Evolutionary conservation across 2,329 filamentous ascomycete species (phyloP).

Genomic region (Fusarium succisae): DNA sequence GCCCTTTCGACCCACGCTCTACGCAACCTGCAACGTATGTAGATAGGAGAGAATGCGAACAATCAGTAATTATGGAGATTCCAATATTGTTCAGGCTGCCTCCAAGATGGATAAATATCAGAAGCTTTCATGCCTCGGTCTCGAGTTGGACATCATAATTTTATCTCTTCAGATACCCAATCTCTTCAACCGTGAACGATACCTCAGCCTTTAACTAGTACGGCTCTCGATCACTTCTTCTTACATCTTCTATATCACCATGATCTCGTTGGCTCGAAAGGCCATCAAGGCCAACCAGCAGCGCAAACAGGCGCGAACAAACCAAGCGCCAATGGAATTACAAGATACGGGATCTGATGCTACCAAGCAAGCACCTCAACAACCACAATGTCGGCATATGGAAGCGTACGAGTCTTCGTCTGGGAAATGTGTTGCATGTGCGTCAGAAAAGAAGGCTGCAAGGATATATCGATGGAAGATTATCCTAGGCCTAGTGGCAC

Average conservation of each 20-base stretch:
- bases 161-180: neutral
- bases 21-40: neutral
- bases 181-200: neutral
- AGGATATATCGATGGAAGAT: constrained; percentile 65
- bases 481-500: constrained; percentile 65
- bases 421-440: constrained; percentile 44
- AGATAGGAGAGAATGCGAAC: neutral
- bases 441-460: constrained; percentile 46
- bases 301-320: neutral
- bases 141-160: neutral
- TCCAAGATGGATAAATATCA: constrained; percentile 17
- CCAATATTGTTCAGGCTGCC: neutral
- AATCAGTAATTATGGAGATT: neutral
- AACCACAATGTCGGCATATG: constrained; percentile 36
- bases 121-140: neutral
- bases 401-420: constrained; percentile 14
- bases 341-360: neutral
- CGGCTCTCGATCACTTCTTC: neutral
- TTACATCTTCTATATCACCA: neutral
- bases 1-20: neutral
- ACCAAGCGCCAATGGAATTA: neutral
- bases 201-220: neutral
- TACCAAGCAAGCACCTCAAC: constrained; percentile 10
- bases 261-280: constrained; percentile 28
- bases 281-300: constrained; percentile 11